Base-by-base conservation (phyloP, 2,329 filamentous ascomycete genomes). In the Beauveria scarabaeidicola region DNA sequence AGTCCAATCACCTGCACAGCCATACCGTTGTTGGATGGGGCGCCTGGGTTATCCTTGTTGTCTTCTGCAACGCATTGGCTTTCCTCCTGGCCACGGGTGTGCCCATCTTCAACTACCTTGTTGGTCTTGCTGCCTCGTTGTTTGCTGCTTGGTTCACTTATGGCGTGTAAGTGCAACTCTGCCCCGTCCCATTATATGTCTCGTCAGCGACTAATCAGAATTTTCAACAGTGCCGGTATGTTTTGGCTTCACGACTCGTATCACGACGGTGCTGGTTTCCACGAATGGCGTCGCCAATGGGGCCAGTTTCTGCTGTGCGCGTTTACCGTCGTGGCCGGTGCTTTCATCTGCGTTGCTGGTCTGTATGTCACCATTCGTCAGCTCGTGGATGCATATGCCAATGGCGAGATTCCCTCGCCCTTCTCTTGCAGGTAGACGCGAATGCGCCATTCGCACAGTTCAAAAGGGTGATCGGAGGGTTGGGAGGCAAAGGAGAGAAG, bases 81-180 rank as follows among this genome's bases (percentile, higher is more conserved):
- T 75, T 76, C 60, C 63, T 75, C 29, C 67, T 76, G 19, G 71
- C 74, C 7, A 74, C 79, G 1, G 77, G 78, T 3, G 78, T 82
- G 29, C 80, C 80, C 1, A 77, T 81, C 23, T 81, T 82, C 69
- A 79, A 77, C 61, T 81, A 81, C 59, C 67, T 82, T 11, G 75
- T 82, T 29, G 78, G 78, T 2, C 77, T 82, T 48, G 72, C 77
- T 21, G 77, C 78, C 0, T 74, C 74, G 5, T 67, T 81, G 9
- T 82, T 82, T 61, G 79, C 79, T 1, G 73, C 75, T 1, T 82
- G 79, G 79, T 82, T 78, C 61, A 81, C 77, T 2, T 81, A 79
- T 62, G 79, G 79, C 1, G 72, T 81, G 63, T 65, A 54, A 63
- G 63, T 64, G 5, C 15, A 21, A 6, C 19, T 13, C 15, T 38